Percentiles rank a stretch among this genome's conserved stretches.
These are phyloP conservation scores for Rhododendron simsii DNA, from an alignment of 148 eudicot genomes.

Conservation along the genomic window DNA sequence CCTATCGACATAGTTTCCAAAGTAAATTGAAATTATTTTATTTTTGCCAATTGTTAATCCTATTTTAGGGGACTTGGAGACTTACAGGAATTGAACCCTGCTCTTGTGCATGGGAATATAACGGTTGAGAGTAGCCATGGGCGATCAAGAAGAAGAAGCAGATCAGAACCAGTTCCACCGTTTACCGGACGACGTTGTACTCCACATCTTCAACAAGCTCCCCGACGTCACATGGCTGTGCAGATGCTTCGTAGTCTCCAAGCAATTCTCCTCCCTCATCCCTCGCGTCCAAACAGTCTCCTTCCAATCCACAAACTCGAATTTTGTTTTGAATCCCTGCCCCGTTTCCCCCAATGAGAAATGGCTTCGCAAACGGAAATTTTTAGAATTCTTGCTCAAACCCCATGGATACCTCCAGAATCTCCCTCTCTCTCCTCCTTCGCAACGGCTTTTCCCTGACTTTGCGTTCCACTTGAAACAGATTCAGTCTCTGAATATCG, in stretches of 20 bases:
- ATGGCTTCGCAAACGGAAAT: neutral
- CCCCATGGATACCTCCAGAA: neutral
- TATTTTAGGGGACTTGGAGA: too few species aligned
- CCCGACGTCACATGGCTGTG: neutral
- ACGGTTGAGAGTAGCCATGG: too few species aligned
- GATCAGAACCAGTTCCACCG: neutral
- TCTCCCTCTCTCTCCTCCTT: neutral
- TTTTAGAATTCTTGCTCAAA: neutral
- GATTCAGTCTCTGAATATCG: neutral
- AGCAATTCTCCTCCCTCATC: neutral
- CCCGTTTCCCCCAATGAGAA: neutral
- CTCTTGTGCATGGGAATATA: too few species aligned
- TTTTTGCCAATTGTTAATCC: too few species aligned
- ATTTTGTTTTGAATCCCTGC: neutral
- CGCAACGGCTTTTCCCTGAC: too few species aligned
- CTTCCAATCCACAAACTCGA: neutral
- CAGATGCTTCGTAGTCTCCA: neutral
- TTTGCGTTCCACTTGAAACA: neutral
- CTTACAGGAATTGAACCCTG: too few species aligned
- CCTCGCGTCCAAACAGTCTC: neutral
- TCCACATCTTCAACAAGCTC: neutral
- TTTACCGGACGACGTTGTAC: neutral
- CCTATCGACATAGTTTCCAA: too few species aligned
- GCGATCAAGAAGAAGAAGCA: neutral
- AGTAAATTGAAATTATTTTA: too few species aligned